Conservation (phyloP, 106 monocot genomes). For the Dendrobium nobile region DNA sequence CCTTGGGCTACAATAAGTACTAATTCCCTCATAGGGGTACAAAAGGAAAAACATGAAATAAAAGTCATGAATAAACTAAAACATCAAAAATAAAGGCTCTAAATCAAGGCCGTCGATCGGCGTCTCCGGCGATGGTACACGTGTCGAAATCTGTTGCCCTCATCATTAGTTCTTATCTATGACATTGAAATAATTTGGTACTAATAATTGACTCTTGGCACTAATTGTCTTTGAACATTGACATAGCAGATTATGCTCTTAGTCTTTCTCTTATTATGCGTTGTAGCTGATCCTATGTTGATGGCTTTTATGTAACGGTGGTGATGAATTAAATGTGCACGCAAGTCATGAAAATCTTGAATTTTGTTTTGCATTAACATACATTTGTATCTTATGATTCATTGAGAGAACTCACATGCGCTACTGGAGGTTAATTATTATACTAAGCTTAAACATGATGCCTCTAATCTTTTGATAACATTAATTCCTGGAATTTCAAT, state of each 20-base stretch:
- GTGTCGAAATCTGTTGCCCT: no score
- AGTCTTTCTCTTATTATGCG: not conserved
- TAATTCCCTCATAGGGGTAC: no score
- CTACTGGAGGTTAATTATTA: not conserved
- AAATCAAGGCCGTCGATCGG: no score
- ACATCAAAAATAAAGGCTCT: no score
- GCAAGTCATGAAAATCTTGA: not conserved
- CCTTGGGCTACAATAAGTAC: no score
- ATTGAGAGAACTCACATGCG: no score
- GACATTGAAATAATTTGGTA: not conserved
- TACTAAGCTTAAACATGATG: not conserved
- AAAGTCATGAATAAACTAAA: no score
- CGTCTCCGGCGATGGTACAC: no score
- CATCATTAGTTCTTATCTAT: not conserved
- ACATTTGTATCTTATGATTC: no score
- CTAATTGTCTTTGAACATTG: not conserved
- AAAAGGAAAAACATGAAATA: no score
- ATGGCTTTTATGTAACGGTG: not conserved
- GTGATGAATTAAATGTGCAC: not conserved
- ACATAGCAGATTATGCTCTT: not conserved
- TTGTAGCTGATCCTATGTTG: not conserved
- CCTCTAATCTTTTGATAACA: not conserved
- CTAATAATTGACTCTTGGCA: not conserved
- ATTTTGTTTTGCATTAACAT: no score
- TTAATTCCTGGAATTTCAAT: not conserved